These are phyloP conservation scores for Polymyxa betae DNA, from an alignment of 208 protist species.

Conservation along the genomic window DNA sequence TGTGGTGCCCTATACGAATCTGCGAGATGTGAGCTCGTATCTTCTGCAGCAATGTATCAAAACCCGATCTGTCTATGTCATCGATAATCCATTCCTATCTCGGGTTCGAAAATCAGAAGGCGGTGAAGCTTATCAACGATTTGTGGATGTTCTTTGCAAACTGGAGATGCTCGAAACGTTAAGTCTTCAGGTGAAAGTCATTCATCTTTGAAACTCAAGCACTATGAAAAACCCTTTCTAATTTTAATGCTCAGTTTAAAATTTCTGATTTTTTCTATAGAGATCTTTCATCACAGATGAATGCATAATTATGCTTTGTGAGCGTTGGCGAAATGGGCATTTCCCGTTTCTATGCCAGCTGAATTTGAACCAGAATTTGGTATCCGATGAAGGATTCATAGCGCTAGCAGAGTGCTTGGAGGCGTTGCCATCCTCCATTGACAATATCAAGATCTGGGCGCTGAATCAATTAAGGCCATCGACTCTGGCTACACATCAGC, in stretches of 20 bases:
- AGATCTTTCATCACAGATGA: slow-evolving; percentile 19
- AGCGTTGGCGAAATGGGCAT: not conserved
- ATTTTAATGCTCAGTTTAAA: not conserved
- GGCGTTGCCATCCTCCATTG: not conserved
- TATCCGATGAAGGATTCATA: slow-evolving; percentile 1
- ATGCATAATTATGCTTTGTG: not conserved
- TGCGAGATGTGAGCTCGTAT: not conserved
- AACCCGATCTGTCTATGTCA: not conserved
- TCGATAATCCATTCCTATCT: slow-evolving; percentile 45
- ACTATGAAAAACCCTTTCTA: not conserved
- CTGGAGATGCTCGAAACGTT: not conserved
- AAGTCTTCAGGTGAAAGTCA: slow-evolving; percentile 8
- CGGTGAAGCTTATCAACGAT: not conserved
- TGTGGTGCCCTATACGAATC: not conserved
- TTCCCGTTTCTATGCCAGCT: slow-evolving; percentile 20
- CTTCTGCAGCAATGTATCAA: not conserved
- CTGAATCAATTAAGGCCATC: not conserved
- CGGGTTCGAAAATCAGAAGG: not conserved
- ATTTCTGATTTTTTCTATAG: not conserved
- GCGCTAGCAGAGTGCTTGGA: not conserved
- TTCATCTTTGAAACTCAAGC: not conserved
- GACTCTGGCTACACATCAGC: not conserved
- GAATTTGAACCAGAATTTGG: slow-evolving; percentile 43
- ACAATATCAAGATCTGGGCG: not conserved
- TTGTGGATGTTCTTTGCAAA: not conserved